Conservation (phyloP, 2,329 filamentous ascomycete genomes). For the Calonectria leucothoes region DNA sequence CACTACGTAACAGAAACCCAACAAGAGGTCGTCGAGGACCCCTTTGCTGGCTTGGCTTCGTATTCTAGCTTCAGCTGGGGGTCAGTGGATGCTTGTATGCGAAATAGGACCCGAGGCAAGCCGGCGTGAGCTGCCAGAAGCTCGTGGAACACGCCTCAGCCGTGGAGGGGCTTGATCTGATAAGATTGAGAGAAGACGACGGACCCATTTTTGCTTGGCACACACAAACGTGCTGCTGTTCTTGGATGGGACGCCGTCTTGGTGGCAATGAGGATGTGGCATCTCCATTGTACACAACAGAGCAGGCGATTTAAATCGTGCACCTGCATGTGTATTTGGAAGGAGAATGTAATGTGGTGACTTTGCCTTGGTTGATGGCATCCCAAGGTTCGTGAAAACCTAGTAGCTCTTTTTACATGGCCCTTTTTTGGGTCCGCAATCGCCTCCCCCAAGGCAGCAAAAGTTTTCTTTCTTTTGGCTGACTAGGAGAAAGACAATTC, state of each 20-base stretch:
- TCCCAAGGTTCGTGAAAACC: neutral
- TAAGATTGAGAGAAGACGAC: neutral
- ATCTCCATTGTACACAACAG: too few relatives aligned
- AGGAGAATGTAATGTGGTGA: neutral
- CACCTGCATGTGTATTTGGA: too few relatives aligned
- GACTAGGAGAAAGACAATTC: too few relatives aligned
- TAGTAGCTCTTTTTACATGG: neutral
- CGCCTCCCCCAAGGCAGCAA: neutral
- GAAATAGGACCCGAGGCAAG: neutral
- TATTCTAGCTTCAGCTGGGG: neutral
- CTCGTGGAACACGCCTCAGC: neutral
- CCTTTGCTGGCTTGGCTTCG: neutral
- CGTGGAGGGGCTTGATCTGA: neutral
- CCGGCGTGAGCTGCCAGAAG: neutral
- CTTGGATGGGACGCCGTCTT: too few relatives aligned
- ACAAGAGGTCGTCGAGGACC: neutral
- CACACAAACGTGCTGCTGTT: too few relatives aligned
- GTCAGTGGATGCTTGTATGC: neutral
- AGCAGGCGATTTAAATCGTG: too few relatives aligned
- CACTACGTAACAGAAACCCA: neutral
- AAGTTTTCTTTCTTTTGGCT: too few relatives aligned
- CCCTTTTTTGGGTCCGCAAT: neutral
- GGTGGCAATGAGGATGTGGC: too few relatives aligned
- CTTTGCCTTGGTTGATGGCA: neutral
- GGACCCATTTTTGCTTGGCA: neutral